phyloP scores from a whole-genome alignment of 2,329 filamentous ascomycete species.

The Sarocladiaceae sp. region DNA sequence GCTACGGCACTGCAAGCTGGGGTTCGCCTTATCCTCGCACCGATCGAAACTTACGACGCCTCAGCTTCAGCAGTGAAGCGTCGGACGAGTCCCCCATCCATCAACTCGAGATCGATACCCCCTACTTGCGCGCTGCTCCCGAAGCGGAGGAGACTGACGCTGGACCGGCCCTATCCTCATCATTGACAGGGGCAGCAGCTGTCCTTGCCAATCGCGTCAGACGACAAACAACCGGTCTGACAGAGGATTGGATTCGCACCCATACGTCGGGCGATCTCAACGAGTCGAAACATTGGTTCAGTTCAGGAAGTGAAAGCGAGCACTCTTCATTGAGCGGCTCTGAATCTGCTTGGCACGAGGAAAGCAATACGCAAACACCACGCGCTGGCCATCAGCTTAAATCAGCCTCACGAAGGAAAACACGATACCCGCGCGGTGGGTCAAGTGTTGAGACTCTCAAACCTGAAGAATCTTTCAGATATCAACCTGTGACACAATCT shows the following conservation, averaged over 20 bases:
- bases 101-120: constrained; percentile 57
- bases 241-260: constrained; percentile 82
- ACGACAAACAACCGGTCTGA: constrained; percentile 59
- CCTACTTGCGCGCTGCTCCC: constrained; percentile 56
- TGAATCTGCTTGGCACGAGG: constrained; percentile 48
- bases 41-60: constrained; percentile 45
- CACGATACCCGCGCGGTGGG: constrained; percentile 39
- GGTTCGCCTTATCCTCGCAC: constrained; percentile 81
- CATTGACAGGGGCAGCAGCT: constrained; percentile 38
- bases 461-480: constrained; percentile 23
- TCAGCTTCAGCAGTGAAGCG: constrained; percentile 54
- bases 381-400: constrained; percentile 28
- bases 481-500: constrained; percentile 21
- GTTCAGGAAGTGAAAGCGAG: constrained; percentile 68
- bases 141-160: constrained; percentile 21
- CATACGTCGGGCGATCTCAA: constrained; percentile 68
- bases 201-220: constrained; percentile 61
- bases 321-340: constrained; percentile 71
- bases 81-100: constrained; percentile 60
- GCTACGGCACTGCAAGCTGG: constrained; percentile 75
- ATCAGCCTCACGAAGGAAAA: constrained; percentile 20
- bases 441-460: constrained; percentile 56
- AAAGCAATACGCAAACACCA: constrained; percentile 44
- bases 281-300: constrained; percentile 78
- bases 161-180: constrained; percentile 23